Evolutionary conservation across 2,329 filamentous ascomycete genomes (phyloP), one percentile per base, ranked within the genome.

Genomic region (Paraconiothyrium brasiliense): DNA sequence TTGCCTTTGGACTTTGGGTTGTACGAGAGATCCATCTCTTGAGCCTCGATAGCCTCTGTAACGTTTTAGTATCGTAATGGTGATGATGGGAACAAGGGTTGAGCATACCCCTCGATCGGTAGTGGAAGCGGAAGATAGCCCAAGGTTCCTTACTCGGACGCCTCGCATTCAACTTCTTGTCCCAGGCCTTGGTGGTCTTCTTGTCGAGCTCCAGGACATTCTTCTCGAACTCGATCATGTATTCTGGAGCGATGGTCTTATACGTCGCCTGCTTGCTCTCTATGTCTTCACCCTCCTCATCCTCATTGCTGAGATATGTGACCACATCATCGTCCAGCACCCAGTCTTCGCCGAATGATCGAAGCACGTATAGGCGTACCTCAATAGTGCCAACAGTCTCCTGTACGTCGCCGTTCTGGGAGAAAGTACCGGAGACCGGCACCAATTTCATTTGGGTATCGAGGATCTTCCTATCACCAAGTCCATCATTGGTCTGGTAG

Each of bases 361-460:
- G 71, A 1, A 68, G 64, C 6, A 76, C 58, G 11, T 67, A 76
- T 2, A 79, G 35, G 0, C 70, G 71, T 5, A 78, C n/a, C 50
- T 79, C 76, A 4, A 79, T 67, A 0, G 69, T 75, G 2, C 76
- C 76, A 8, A 78, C 62, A 0, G 60, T 71, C 47, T 73, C 69
- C 1, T 20, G 35, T 0, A 14, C 57, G 4, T 69, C 16, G 5
- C 4, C 59, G 7, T 59, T 58, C 52, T 65, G 60, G 1, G 59
- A 58, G 6, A 56, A 39, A 0, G 13, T 27, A 1, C 46, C 50
- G 34, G 90, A 91, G 1, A 97, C 93, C 34, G 94, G 93, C 1
- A 92, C 92, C 2, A 98, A 94, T 76, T 97, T 95, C 71, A 99
- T 87, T 6, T 90, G 93, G 0, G 95, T 98, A 63, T 95, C 95